Evolutionary conservation across 2,329 filamentous ascomycete species (phyloP).

Genomic region (Sclerotinia subarctica): DNA sequence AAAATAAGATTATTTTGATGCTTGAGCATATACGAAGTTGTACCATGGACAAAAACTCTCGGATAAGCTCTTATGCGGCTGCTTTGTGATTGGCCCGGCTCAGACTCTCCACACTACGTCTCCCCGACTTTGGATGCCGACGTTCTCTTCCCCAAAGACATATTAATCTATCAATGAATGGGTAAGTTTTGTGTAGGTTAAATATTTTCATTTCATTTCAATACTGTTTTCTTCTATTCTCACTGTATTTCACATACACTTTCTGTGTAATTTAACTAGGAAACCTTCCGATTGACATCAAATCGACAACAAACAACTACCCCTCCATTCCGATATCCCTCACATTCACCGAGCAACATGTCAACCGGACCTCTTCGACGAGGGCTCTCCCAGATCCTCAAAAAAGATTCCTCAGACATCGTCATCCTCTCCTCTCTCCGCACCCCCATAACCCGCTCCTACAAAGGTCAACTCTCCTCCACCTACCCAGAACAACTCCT

Average conservation of each 20-base stretch:
- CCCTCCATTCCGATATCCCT: conserved; percentile 1
- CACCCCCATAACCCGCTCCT: conserved; percentile 79
- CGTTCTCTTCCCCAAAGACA: conserved; percentile 6
- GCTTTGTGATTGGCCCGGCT: background rate
- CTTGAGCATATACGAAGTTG: background rate
- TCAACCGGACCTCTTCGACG: conserved; percentile 47
- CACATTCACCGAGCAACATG: background rate
- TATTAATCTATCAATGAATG: conserved; percentile 9
- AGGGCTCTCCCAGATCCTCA: conserved; percentile 72
- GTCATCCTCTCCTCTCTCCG: conserved; percentile 89
- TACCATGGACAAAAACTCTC: background rate
- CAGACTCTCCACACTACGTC: background rate
- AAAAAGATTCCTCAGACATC: conserved; percentile 75
- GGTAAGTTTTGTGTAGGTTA: conserved; percentile 7
- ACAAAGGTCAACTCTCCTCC: conserved; percentile 81
- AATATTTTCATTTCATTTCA: background rate
- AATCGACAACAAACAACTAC: background rate
- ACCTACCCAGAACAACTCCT: conserved; percentile 90
- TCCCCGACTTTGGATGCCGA: conserved; percentile 16
- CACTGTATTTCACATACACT: background rate
- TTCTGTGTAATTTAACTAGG: background rate
- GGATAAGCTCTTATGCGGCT: conserved; percentile 13
- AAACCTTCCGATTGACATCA: background rate
- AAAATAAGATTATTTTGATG: background rate
- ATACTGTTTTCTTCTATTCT: background rate